phyloP scores from a whole-genome alignment of 2,329 filamentous ascomycete species.

The Tolypocladium capitatum region DNA sequence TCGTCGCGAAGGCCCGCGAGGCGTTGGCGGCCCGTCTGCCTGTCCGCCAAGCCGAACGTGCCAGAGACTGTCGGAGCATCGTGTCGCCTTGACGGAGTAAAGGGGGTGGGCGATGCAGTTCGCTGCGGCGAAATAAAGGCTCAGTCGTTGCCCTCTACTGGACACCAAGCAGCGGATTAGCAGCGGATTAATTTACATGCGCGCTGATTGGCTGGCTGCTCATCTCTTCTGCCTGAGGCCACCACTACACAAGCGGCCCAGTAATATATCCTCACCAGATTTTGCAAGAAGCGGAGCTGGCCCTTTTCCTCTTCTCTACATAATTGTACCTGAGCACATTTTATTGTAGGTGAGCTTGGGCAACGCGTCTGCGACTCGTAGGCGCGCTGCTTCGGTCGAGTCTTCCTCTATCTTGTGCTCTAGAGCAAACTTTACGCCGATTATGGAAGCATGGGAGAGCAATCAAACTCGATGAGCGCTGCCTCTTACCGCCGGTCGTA shows the following conservation, averaged over 20 bases:
- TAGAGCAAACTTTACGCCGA: constrained; percentile 47
- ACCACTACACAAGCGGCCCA: neutral
- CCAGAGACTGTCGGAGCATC: constrained; percentile 57
- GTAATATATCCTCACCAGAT: constrained; percentile 4
- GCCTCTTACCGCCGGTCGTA: constrained; percentile 64
- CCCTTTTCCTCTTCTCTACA: constrained; percentile 23
- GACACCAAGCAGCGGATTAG: too few species aligned
- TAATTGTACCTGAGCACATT: constrained; percentile 55
- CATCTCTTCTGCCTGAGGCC: constrained; percentile 24
- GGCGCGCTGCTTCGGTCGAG: constrained; percentile 39
- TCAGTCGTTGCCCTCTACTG: constrained; percentile 28
- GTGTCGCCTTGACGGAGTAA: constrained; percentile 44
- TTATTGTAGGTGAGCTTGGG: constrained; percentile 61
- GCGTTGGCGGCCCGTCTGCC: constrained; percentile 44
- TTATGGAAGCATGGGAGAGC: constrained; percentile 60
- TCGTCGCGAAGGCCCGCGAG: constrained; percentile 71
- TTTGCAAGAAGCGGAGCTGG: constrained; percentile 7
- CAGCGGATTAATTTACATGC: constrained; percentile 27
- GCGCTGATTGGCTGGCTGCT: constrained; percentile 25
- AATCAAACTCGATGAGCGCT: constrained; percentile 43
- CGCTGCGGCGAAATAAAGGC: constrained; percentile 21
- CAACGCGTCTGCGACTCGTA: constrained; percentile 22
- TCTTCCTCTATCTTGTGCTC: constrained; percentile 63
- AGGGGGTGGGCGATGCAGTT: constrained; percentile 24
- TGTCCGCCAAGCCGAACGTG: constrained; percentile 55